Base-by-base conservation (phyloP, 2,329 filamentous ascomycete species). In the Claviceps sp. region DNA sequence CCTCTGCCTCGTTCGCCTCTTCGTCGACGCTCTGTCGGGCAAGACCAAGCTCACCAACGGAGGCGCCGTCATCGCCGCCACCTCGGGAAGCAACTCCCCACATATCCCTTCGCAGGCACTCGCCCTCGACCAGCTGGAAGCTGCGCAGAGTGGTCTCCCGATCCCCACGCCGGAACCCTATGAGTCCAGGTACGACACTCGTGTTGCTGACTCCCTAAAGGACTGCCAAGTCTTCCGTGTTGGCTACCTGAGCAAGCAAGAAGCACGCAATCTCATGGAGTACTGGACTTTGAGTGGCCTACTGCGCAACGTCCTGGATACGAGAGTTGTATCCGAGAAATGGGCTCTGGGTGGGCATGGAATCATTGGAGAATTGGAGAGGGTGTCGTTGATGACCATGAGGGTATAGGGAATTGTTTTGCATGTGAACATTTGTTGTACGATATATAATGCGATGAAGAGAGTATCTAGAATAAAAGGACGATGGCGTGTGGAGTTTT, bases 231-330 rank as follows among this genome's bases (percentile, higher is more conserved):
- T 81, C 2, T 57, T 82, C 50, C 75, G 78, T 19, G 64, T 95
- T 19, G 74, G 77, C 43, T 85, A 87, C 8, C 62, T 96, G 58
- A 84, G 73, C 60, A 87, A 84, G 68, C 70, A 76, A 2, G 91
- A 97, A 70, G 82, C 87, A 11, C 79, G 84, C 54, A 77, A 81
- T 1, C 73, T 95, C 59, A 84, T 97, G 81, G 89, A 96, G 72
- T 97, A 96, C 71, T 97, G 91, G 75, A 89, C 88, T 5, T 81
- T 80, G 39, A 94, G 88, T 66, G 93, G 91, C 13, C 74, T 95
- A 64, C 65, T 95, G 63, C 79, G 86, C 57, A 73, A 78, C 55
- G 75, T 73, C 46, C 75, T 96, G 48, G 83, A 87, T 61, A 82
- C 90, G 62, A 73, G 72, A 56, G 75, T 77, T 56, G 84, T 96